These are phyloP conservation scores for Sungouiella thailandica DNA, from an alignment of 805 yeast species.

Conservation along the genomic window DNA sequence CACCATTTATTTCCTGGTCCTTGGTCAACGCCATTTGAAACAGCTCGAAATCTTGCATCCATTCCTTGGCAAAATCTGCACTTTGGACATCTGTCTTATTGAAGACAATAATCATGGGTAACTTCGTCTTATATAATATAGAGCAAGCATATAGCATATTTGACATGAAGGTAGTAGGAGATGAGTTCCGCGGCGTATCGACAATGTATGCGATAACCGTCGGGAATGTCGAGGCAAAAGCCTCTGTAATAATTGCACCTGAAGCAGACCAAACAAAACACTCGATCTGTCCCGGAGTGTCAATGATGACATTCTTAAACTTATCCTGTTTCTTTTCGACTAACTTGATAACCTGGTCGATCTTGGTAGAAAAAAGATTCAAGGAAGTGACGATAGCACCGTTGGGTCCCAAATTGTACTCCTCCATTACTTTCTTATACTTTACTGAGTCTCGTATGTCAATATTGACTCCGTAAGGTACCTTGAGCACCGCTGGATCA, in stretches of 20 bases:
- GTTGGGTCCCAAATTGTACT: slow-evolving; percentile 91
- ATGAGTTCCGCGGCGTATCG: slow-evolving; percentile 91
- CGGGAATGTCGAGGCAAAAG: slow-evolving; percentile 93
- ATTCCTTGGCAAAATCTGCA: slow-evolving; percentile 83
- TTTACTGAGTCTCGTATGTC: slow-evolving; percentile 96
- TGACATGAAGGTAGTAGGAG: slow-evolving; percentile 96
- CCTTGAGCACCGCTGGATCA: slow-evolving; percentile 92
- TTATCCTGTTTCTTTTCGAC: slow-evolving; percentile 69
- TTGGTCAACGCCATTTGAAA: slow-evolving; percentile 75
- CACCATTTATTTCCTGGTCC: slow-evolving; percentile 63
- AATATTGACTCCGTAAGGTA: slow-evolving; percentile 92
- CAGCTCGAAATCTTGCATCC: slow-evolving; percentile 96
- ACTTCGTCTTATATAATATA: slow-evolving; percentile 87
- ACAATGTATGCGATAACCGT: slow-evolving; percentile 93
- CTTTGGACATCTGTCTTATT: slow-evolving; percentile 88
- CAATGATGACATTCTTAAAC: slow-evolving; percentile 73
- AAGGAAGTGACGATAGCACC: slow-evolving; percentile 97
- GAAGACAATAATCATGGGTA: slow-evolving; percentile 95
- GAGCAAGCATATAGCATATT: slow-evolving; percentile 99
- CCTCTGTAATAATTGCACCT: slow-evolving; percentile 93
- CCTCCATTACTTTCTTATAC: slow-evolving; percentile 94
- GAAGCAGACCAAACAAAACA: slow-evolving; percentile 98
- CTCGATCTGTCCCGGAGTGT: slow-evolving; percentile 98
- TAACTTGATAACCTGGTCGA: slow-evolving; percentile 86
- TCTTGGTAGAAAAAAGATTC: slow-evolving; percentile 88